These are phyloP conservation scores for Gardenia jasminoides DNA, from an alignment of 257 asterid genomes.

Conservation along the genomic window DNA sequence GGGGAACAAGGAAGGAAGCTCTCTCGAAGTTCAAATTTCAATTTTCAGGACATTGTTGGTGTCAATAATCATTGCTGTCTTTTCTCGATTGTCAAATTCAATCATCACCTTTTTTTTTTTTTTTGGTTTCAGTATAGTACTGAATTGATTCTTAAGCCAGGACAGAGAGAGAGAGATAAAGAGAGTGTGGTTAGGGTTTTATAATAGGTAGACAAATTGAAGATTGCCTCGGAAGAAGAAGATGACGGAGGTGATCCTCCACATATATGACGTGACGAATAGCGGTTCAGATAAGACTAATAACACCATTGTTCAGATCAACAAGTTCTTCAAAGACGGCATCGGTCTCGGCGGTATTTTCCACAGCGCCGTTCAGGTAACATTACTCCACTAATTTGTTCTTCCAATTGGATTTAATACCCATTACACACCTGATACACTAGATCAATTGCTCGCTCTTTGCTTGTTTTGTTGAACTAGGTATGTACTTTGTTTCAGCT, in stretches of 20 bases:
- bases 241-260: conserved; percentile 80
- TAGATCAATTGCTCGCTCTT: neutral
- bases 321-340: conserved; percentile 95
- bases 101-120: neutral
- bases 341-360: conserved; percentile 98
- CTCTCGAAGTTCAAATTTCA: neutral
- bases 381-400: neutral
- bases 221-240: conserved; percentile 6
- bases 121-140: no score
- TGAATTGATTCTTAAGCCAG: neutral
- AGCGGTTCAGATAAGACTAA: conserved; percentile 89
- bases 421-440: neutral
- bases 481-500: neutral
- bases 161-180: neutral
- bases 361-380: conserved; percentile 98
- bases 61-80: conserved; percentile 8
- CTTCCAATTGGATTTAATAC: neutral
- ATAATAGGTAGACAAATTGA: neutral
- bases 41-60: conserved; percentile 2
- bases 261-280: conserved; percentile 90
- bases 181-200: conserved; percentile 32
- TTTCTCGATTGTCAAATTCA: neutral
- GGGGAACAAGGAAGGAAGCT: neutral
- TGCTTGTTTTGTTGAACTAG: neutral
- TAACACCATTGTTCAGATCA: conserved; percentile 90